These are phyloP conservation scores for Aspergillus olivimuriae DNA, from an alignment of 495 filamentous ascomycete species.

Conservation along the genomic window DNA sequence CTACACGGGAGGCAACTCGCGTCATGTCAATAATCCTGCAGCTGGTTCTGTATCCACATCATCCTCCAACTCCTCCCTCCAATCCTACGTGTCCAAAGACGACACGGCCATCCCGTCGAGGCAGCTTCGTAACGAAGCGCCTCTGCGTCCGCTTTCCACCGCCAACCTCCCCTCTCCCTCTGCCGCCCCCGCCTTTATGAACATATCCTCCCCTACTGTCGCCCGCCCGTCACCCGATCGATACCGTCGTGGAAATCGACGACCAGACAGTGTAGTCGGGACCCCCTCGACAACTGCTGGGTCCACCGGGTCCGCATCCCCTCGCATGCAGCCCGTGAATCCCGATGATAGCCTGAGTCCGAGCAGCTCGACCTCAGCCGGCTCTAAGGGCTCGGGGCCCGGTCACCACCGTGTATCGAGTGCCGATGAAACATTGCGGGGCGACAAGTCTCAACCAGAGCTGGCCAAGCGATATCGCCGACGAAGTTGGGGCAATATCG, in stretches of 20 bases:
- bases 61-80: constrained; percentile 39
- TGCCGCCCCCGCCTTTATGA: constrained; percentile 31
- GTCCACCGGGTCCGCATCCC: constrained; percentile 7
- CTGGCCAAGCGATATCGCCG: constrained; percentile 71
- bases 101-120: constrained; percentile 43
- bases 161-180: constrained; percentile 42
- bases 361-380: too few relatives aligned
- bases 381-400: too few relatives aligned
- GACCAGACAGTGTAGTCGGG: constrained; percentile 38
- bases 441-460: constrained; percentile 45
- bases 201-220: constrained; percentile 39
- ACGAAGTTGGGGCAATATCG: constrained; percentile 76
- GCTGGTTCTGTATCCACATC: constrained; percentile 57
- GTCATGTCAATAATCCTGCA: constrained; percentile 51
- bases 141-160: constrained; percentile 46
- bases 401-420: constrained; percentile 41
- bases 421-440: constrained; percentile 46
- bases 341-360: constrained; percentile 26
- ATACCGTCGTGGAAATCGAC: constrained; percentile 54
- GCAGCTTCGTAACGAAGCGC: constrained; percentile 27
- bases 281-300: constrained; percentile 38
- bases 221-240: constrained; percentile 61
- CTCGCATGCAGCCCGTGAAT: constrained; percentile 5
- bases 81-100: constrained; percentile 40
- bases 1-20: constrained; percentile 31